Base-by-base conservation (phyloP, 192 early-diverging fungal genomes). In the Backusella tarrabulga region DNA sequence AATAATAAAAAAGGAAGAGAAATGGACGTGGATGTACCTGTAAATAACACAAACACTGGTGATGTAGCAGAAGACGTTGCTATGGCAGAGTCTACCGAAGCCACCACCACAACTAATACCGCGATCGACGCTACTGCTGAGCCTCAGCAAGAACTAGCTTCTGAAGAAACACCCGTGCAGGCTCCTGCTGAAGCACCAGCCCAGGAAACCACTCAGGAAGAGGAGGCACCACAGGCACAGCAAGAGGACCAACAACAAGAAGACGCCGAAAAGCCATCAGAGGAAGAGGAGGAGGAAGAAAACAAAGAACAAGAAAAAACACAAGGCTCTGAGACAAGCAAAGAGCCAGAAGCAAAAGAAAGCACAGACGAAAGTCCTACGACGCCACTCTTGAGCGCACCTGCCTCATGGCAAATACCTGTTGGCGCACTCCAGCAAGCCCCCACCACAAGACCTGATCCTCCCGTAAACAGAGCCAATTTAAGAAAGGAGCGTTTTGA, bases 401-500 rank as follows among this genome's bases (percentile, higher is more conserved):
- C 85, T 42, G 79, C 76, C 50, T 86, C 85, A 17, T 86, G 85
- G 85, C 85, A 86, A 50, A 86, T 86, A 67, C 85, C 85, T 42
- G 77, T 79, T 6, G 76, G 74, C 15, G 83, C 85, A 36, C 68
- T 84, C 23, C 75, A 81, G 29, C 68, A 52, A 29, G 50, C 60
- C 19, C 74, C 71, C 12, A 35, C 40, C 4, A 23, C 36, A 6
- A 60, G 63, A 75, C 34, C 68, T 17, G 36, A 34, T 21, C 60
- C 42, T 11, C 67, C 60, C 3, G 32, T 82, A 17, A 54, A 36
- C 23, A 81, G 74, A 71, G 42, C 40, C 15, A 76, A 66, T 50
- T 78, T 88, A 21, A 85, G 89, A 76, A 81, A 84, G 70, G 87
- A 90, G 35, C 79, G 77, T 42, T 81, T 87, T 15, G 91, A 90